Conservation (phyloP, 2,329 filamentous ascomycete genomes). For the Calonectria multiphialidica region DNA sequence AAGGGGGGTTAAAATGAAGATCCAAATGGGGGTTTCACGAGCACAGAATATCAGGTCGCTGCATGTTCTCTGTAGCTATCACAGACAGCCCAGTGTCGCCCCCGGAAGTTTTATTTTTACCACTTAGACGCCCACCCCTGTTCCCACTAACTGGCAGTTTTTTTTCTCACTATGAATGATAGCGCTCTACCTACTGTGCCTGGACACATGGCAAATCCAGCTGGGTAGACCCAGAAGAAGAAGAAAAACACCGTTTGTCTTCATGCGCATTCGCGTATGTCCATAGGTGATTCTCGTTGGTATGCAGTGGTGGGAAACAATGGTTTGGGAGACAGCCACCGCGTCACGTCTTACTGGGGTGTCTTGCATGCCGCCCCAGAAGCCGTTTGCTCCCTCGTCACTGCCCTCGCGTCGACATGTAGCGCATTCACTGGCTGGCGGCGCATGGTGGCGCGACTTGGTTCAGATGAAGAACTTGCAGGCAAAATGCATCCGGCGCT, state of each 20-base stretch:
- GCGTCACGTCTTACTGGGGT: not conserved
- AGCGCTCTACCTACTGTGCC: no score
- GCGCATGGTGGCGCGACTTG: not conserved
- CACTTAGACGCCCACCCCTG: not conserved
- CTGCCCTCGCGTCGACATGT: not conserved
- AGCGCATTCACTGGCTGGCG: not conserved
- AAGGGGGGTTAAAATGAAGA: not conserved
- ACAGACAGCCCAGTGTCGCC: not conserved
- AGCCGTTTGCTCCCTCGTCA: not conserved
- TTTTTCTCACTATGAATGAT: no score
- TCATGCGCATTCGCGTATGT: not conserved
- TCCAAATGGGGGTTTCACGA: not conserved
- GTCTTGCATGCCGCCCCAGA: not conserved
- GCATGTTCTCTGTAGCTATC: not conserved
- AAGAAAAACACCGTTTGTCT: not conserved
- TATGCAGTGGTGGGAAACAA: not conserved
- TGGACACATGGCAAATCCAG: no score
- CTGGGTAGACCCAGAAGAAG: no score
- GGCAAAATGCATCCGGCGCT: not conserved
- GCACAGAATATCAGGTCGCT: not conserved
- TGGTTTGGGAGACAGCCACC: not conserved
- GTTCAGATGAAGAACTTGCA: not conserved
- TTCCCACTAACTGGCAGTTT: not conserved
- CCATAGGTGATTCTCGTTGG: not conserved
- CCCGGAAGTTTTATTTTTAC: not conserved